Conservation (phyloP, 2,329 filamentous ascomycete genomes). For the Talaromyces albobiverticillius region DNA sequence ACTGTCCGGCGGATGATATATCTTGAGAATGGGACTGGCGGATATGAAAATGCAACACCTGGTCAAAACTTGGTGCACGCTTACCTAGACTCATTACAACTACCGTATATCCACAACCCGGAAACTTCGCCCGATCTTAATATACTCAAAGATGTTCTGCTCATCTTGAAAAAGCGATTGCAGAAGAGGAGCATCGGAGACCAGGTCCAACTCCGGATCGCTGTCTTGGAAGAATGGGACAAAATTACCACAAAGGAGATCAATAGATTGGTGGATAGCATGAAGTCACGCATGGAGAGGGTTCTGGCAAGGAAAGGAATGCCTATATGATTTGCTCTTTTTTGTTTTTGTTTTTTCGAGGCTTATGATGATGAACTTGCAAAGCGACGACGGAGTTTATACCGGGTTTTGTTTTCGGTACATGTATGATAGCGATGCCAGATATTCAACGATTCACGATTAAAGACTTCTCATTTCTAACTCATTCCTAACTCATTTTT, state of each 20-base stretch:
- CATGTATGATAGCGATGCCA: conserved; percentile 6
- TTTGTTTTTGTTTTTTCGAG: neutral
- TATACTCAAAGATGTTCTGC: conserved; percentile 16
- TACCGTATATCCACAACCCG: conserved; percentile 16
- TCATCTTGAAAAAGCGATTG: conserved; percentile 16
- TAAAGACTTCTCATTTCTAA: neutral
- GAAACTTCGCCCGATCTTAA: conserved; percentile 15
- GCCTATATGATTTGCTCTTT: conserved; percentile 8
- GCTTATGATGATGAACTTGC: neutral
- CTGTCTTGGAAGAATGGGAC: conserved; percentile 17
- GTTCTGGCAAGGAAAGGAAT: conserved; percentile 14
- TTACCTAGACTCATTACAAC: conserved; percentile 15
- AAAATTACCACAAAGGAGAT: conserved; percentile 16
- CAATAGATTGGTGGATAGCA: conserved; percentile 17
- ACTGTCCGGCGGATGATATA: conserved; percentile 13
- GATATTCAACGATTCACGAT: neutral
- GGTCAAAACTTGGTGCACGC: conserved; percentile 14
- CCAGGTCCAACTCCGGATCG: conserved; percentile 13
- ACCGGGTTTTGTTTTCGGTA: neutral
- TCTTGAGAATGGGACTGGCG: conserved; percentile 10
- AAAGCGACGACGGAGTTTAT: neutral
- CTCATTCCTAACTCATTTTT: too few relatives aligned
- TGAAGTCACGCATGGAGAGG: conserved; percentile 16
- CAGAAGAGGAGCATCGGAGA: conserved; percentile 15
- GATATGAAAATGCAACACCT: conserved; percentile 4